A percentile compares a stretch with the other conserved stretches of the same genome.
Evolutionary conservation across 805 yeast genomes (phyloP).

Genomic region (Debaryomyces hansenii): DNA sequence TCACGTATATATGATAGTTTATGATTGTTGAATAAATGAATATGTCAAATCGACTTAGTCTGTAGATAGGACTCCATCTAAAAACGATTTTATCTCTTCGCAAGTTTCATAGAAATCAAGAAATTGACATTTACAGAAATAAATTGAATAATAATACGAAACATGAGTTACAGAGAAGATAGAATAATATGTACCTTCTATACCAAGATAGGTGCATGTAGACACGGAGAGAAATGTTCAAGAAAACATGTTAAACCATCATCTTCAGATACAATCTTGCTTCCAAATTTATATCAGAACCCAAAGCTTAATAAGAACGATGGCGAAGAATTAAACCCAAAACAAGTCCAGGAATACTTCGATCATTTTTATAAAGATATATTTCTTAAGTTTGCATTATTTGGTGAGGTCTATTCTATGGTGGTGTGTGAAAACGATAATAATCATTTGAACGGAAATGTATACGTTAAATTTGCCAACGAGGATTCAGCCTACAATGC

Average conservation of each 20-base stretch:
- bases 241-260: constrained; percentile 69
- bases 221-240: constrained; percentile 89
- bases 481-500: constrained; percentile 62
- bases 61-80: no score
- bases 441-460: constrained; percentile 83
- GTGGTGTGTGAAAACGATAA: constrained; percentile 82
- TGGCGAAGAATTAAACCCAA: constrained; percentile 30
- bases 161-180: constrained; percentile 5
- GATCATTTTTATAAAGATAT: constrained; percentile 71
- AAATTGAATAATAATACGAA: not conserved
- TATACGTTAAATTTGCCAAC: constrained; percentile 62
- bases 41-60: no score
- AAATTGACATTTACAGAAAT: no score
- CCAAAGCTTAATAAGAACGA: constrained; percentile 46
- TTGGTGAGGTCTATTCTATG: constrained; percentile 57
- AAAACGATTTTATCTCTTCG: no score
- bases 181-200: constrained; percentile 55
- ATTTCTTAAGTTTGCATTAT: constrained; percentile 55
- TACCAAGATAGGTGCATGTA: constrained; percentile 84
- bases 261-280: constrained; percentile 61
- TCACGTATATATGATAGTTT: no score
- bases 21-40: no score
- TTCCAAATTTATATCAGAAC: constrained; percentile 64
- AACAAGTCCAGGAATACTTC: constrained; percentile 46
- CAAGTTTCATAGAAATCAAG: no score